Evolutionary conservation across 2,329 filamentous ascomycete genomes (phyloP), one percentile per base, ranked within the genome.

Genomic region (Clonostachys byssicola): DNA sequence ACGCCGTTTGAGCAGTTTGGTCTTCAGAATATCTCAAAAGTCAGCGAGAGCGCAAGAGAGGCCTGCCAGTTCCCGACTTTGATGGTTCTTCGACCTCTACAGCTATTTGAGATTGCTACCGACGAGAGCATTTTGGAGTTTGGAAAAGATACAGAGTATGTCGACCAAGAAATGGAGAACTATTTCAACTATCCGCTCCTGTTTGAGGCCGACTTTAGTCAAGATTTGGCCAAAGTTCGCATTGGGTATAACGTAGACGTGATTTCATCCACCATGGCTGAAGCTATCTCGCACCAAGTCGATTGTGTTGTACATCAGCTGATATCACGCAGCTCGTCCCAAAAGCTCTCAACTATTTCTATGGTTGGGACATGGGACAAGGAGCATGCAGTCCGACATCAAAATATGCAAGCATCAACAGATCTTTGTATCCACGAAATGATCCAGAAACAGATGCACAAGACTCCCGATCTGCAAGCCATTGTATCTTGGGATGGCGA

Each of bases 371-470:
- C 23, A 14, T 43, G 42, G 42, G 42, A 43, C 16, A 14, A 30
- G 12, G 42, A 23, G 10, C 18, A 43, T 18, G 42, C 42, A 12
- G 13, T 43, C 13, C 17, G 13, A 14, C 16, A 30, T n/a, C 16
- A 23, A 18, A 23, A 30, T 30, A 18, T 23, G 12, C n/a, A 43
- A 30, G 23, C 42, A 43, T 39, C 36, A 18, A 23, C 42, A 1
- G 42, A n/a, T 16, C n/a, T 16, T n/a, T 43, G 42, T 30, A 43
- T 43, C 20, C 42, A 43, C 42, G 16, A 13, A 10, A 33, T 43
- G 13, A 33, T 43, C 43, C 62, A 68, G 46, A 67, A 66, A 12
- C 71, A 70, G 46, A 46, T 30, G 12, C 42, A 33, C 6, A n/a
- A 12, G 12, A 13, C 23, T 13, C 42, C 42, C 16, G 30, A 43